These are phyloP conservation scores for Musa balbisiana DNA, from an alignment of 202 grass and related monocot species.

Conservation along the genomic window DNA sequence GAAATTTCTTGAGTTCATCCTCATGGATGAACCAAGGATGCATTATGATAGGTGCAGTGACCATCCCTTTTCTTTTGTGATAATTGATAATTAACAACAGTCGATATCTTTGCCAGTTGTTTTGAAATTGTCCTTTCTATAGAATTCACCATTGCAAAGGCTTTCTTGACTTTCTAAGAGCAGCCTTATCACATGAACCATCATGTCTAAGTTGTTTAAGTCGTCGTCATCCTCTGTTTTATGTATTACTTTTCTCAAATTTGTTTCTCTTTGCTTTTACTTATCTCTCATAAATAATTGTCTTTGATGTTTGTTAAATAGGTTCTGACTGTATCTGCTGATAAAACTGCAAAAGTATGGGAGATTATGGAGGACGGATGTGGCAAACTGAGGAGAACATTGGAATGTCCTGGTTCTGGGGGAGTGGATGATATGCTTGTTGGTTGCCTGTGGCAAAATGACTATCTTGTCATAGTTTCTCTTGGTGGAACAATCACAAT, in stretches of 20 bases:
- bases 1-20: too few species aligned
- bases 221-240: too few species aligned
- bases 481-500: constrained; percentile 86
- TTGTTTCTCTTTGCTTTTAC: neutral
- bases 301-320: constrained; percentile 2
- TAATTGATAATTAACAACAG: too few species aligned
- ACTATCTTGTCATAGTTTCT: constrained; percentile 76
- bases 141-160: too few species aligned
- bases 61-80: too few species aligned
- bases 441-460: constrained; percentile 93
- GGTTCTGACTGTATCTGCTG: constrained; percentile 95
- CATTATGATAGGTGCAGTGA: too few species aligned
- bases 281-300: neutral
- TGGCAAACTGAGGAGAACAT: constrained; percentile 69
- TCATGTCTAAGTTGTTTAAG: too few species aligned
- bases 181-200: too few species aligned
- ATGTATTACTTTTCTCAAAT: neutral
- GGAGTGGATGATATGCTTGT: constrained; percentile 97
- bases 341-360: constrained; percentile 98
- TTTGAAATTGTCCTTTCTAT: too few species aligned
- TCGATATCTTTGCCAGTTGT: too few species aligned
- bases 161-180: too few species aligned
- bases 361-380: constrained; percentile 71
- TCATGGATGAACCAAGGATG: too few species aligned
- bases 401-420: constrained; percentile 58